These are phyloP conservation scores for Taxillus chinensis DNA, from an alignment of 164 flowering plant species.

Conservation along the genomic window DNA sequence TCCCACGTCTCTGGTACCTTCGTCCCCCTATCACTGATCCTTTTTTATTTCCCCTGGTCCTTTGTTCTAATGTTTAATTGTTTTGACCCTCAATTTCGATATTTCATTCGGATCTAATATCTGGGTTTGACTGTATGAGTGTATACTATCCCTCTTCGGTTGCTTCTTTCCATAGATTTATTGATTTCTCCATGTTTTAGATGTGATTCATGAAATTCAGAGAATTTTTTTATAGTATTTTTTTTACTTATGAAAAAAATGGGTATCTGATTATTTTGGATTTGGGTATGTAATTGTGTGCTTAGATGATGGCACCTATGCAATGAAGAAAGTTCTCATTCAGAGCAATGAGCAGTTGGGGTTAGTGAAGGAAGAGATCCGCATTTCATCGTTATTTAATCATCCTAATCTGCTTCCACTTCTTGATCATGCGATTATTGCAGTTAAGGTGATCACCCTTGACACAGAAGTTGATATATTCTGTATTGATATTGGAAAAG, in stretches of 20 bases:
- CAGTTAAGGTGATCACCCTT: conserved; percentile 51
- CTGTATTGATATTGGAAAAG: too few relatives aligned
- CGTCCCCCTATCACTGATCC: not conserved
- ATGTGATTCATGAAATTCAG: too few relatives aligned
- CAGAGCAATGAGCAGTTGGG: conserved; percentile 81
- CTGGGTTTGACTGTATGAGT: too few relatives aligned
- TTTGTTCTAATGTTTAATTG: not conserved
- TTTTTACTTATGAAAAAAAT: too few relatives aligned
- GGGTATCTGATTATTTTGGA: too few relatives aligned
- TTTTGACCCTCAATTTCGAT: too few relatives aligned
- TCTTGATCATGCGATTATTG: conserved; percentile 89
- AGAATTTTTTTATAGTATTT: too few relatives aligned
- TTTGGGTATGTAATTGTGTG: not conserved
- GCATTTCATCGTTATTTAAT: conserved; percentile 71
- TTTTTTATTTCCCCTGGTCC: not conserved
- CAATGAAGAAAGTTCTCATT: conserved; percentile 88
- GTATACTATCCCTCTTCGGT: too few relatives aligned
- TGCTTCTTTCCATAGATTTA: too few relatives aligned
- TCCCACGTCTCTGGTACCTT: conserved; percentile 66
- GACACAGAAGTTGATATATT: not conserved
- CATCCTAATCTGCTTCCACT: conserved; percentile 94
- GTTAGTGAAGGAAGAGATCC: conserved; percentile 88
- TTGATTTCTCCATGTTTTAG: too few relatives aligned
- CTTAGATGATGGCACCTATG: conserved; percentile 89
- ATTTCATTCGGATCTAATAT: not conserved